A percentile compares a stretch with the other conserved stretches of the same genome.
Evolutionary conservation across 768 basidiomycete genomes (phyloP).

Genomic region (Boletales sp.): DNA sequence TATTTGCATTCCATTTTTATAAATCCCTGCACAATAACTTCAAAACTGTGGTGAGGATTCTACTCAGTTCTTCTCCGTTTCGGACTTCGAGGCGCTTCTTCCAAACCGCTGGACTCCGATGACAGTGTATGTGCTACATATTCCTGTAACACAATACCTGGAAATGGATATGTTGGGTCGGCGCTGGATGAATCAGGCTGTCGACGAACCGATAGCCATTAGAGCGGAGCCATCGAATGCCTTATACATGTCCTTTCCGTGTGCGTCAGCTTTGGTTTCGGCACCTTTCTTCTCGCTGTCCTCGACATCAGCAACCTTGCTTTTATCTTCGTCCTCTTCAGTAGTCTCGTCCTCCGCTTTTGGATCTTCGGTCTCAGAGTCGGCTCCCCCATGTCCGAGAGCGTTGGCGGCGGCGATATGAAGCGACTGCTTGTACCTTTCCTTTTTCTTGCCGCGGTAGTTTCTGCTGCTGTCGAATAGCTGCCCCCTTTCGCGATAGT

Average conservation of each 20-base stretch:
- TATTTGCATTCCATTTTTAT: constrained; percentile 1
- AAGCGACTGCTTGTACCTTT: constrained; percentile 17
- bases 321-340: constrained; percentile 15
- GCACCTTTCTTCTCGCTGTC: constrained; percentile 5
- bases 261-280: constrained; percentile 3
- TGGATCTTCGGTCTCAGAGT: constrained; percentile 9
- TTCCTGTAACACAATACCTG: constrained; percentile 70
- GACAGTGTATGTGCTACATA: constrained; percentile 41
- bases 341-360: constrained; percentile 14
- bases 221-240: constrained; percentile 70
- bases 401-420: constrained; percentile 20
- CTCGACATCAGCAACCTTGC: constrained; percentile 5
- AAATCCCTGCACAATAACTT: neutral
- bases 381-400: neutral
- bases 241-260: constrained; percentile 65
- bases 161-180: neutral
- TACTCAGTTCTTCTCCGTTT: constrained; percentile 11
- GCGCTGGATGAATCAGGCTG: neutral
- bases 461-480: constrained; percentile 48
- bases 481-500: constrained; percentile 62
- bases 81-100: neutral
- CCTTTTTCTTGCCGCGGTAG: constrained; percentile 43
- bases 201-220: constrained; percentile 59
- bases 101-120: neutral
- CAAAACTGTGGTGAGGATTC: neutral